Base-by-base conservation (phyloP, 2,329 filamentous ascomycete species). In the Xylariaceae sp. region DNA sequence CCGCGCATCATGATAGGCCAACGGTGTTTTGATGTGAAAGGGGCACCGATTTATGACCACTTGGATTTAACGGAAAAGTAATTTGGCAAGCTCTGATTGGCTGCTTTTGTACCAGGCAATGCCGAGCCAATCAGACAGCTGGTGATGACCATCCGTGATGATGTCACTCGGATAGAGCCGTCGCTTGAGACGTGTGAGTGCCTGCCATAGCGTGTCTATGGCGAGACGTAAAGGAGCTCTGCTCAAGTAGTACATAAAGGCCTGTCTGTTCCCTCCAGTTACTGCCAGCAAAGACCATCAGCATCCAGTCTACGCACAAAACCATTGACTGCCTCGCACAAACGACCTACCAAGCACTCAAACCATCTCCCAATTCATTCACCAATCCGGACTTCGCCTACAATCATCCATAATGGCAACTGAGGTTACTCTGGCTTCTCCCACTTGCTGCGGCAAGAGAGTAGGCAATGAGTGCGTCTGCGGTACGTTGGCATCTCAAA, bases 391-490 rank as follows among this genome's bases (percentile, higher is more conserved):
- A 39, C 19, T 29, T 30, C 34, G 2, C 51, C 18, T 16, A 41
- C 54, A 54, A 51, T 49, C 58, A 51, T 49, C n/a, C 58, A 67
- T 59, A 59, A 73, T 72, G 65, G 63, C 69, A 50, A 64, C 68
- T 43, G 53, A 62, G 58, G 63, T 66, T 50, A 57, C 58, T 32
- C 68, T 71, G 62, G 63, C 71, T 30, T 65, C 64, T 21, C 72
- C 76, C 52, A 83, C 77, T 62, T 83, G 80, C 78, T 83, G 80
- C 71, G 75, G 76, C 70, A 77, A 79, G 69, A 76, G 74, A 66
- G 67, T 53, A 2, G 67, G 73, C 60, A 67, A 70, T 49, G 74
- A 76, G 60, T 84, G 80, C 65, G 72, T 80, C 64, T 84, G 80
- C 69, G 80, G 80, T 83, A 77, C 63, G 80, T 73, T n/a, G 22